Evolutionary conservation across 805 yeast genomes (phyloP).

Genomic region (Metschnikowia gelsemii): DNA sequence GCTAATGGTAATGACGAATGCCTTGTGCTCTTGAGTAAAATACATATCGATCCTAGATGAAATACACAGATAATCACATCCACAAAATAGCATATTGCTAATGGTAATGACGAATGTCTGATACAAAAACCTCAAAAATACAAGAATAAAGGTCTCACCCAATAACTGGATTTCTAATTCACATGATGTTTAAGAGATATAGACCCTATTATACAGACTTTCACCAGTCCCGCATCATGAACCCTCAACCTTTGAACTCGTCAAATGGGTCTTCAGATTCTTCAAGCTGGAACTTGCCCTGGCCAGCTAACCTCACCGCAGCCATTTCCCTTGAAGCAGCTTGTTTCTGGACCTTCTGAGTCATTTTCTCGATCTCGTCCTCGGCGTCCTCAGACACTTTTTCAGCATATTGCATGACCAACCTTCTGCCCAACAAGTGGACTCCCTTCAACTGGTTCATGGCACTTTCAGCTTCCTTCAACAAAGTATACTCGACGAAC

Average conservation of each 20-base stretch:
- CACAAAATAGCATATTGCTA: too few species aligned
- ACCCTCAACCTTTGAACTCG: conserved; percentile 19
- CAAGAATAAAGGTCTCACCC: too few species aligned
- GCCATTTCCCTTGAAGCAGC: conserved; percentile 74
- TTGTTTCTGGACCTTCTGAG: conserved; percentile 78
- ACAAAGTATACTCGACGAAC: conserved; percentile 84
- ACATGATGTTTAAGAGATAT: too few species aligned
- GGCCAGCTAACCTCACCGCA: conserved; percentile 65
- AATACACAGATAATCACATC: too few species aligned
- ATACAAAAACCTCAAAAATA: too few species aligned
- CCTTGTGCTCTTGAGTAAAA: too few species aligned
- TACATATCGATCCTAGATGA: too few species aligned
- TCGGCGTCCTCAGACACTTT: conserved; percentile 81
- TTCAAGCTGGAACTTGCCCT: conserved; percentile 67
- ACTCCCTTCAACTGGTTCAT: conserved; percentile 94
- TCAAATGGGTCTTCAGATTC: conserved; percentile 40
- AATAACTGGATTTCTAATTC: too few species aligned
- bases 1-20: too few species aligned
- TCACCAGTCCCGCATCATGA: neutral
- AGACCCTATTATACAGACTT: neutral
- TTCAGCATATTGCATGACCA: conserved; percentile 91
- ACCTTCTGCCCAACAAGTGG: conserved; percentile 91
- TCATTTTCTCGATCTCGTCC: conserved; percentile 88
- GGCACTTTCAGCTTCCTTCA: conserved; percentile 89
- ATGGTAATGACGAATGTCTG: too few species aligned